Evolutionary conservation across 306 rosid species (phyloP).

Genomic region (Elaeagnus macrophylla): DNA sequence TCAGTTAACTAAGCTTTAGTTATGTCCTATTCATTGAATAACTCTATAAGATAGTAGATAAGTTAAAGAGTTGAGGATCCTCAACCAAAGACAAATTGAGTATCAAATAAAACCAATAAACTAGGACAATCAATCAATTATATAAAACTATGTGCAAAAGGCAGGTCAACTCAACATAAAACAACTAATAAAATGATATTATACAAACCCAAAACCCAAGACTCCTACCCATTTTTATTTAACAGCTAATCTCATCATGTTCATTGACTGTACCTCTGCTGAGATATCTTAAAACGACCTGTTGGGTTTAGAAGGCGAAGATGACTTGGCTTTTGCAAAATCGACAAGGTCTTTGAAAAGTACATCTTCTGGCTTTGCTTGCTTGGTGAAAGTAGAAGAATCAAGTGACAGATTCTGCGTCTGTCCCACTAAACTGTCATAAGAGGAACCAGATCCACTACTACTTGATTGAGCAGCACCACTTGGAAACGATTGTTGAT

Average conservation of each 20-base stretch:
- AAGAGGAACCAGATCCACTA: constrained; percentile 52
- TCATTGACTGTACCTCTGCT: constrained; percentile 31
- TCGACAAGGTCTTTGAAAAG: constrained; percentile 81
- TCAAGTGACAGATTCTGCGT: constrained; percentile 68
- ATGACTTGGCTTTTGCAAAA: constrained; percentile 74
- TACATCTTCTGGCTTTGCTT: constrained; percentile 69
- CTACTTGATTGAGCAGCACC: constrained; percentile 34
- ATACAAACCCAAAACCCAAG: constrained; percentile 28
- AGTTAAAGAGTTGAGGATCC: background rate
- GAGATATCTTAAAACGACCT: constrained; percentile 48
- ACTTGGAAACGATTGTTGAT: constrained; percentile 23
- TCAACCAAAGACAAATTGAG: background rate
- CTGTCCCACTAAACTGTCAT: constrained; percentile 63
- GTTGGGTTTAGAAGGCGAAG: constrained; percentile 63
- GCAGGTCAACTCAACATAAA: constrained; percentile 20
- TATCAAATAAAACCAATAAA: constrained; percentile 10
- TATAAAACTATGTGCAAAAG: constrained; percentile 40
- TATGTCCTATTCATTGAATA: background rate
- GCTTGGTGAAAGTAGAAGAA: constrained; percentile 45
- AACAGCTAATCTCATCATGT: constrained; percentile 28
- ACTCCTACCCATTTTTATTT: constrained; percentile 29
- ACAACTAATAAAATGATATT: constrained; percentile 24
- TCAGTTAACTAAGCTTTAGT: too few relatives aligned
- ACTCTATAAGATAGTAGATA: too few relatives aligned
- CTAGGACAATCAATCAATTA: constrained; percentile 18